phyloP scores from a whole-genome alignment of 805 yeast genomes.

The Yamadazyma insecticola region DNA sequence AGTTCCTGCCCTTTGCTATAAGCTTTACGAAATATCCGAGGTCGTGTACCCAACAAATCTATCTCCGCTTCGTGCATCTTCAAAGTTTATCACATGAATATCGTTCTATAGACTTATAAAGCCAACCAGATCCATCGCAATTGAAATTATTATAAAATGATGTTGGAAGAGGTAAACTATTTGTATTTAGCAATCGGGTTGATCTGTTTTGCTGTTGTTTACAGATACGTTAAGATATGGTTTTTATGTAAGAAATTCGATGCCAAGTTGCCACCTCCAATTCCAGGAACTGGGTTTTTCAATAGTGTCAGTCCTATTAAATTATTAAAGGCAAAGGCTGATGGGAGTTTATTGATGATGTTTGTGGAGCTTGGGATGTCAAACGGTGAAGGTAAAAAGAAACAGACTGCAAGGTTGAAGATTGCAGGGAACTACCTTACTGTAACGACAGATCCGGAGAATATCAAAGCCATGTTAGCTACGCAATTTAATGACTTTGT shows the following conservation, averaged over 20 bases:
- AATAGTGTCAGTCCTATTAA: neutral
- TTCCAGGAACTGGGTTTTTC: neutral
- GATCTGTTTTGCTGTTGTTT: neutral
- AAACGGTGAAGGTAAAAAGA: too few species aligned
- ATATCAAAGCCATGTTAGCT: slow-evolving; percentile 29
- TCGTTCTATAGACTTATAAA: neutral
- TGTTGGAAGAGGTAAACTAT: neutral
- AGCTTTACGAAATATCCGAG: too few species aligned
- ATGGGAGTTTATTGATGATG: too few species aligned
- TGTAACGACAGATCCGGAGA: slow-evolving; percentile 28
- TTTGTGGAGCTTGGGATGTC: too few species aligned
- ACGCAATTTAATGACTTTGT: slow-evolving; percentile 31
- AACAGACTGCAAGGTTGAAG: slow-evolving; percentile 10
- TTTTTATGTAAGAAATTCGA: neutral
- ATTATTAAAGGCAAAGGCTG: neutral
- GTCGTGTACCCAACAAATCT: too few species aligned
- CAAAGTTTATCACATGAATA: neutral
- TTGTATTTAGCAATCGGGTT: neutral
- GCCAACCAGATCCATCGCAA: neutral
- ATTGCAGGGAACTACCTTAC: slow-evolving; percentile 17
- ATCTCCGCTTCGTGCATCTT: too few species aligned
- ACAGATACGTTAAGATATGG: neutral
- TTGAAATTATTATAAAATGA: too few species aligned
- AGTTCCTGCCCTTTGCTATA: too few species aligned
- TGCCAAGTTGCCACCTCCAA: neutral